Evolutionary conservation across 768 basidiomycete genomes (phyloP), one percentile per base, ranked within the genome.

Genomic region (Termitomyces sp.): DNA sequence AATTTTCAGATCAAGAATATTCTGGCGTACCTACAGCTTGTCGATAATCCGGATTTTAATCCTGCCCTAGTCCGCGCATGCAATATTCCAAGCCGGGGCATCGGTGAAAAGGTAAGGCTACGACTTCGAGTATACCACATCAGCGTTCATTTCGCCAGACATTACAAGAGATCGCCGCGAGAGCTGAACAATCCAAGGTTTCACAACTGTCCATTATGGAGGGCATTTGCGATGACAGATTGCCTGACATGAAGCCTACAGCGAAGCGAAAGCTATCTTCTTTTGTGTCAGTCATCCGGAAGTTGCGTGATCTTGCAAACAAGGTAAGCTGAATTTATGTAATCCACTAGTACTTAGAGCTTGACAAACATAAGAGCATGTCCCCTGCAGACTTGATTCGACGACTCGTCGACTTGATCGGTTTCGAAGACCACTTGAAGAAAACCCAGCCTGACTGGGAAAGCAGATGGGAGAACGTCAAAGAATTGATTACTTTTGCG

Each of bases 401-500:
- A 6, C 70, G 75, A 8, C 72, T 91, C 0, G 62, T 89, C 3
- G 77, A 83, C 6, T 67, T 83, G 52, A 80, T 87, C 31, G 75
- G 79, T 7, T 95, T 93, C 67, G 77, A 86, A 65, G 81, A 80
- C 12, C 80, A 93, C 66, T 74, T 95, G 42, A 82, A 80, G 67
- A 85, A 83, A 65, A 85, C 84, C 0, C 83, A 90, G 52, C 77
- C 78, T n/a, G 92, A 94, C 59, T 87, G 80, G 76, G 86, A 89
- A 42, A 81, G 80, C 41, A 76, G 91, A 41, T 89, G 88, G 90
- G 89, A 93, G 71, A 96, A 96, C 69, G 85, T 95, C 1, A 79
- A 88, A 64, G 93, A 95, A 72, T 75, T 96, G 63, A 85, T 91
- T 57, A 86, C 79, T n/a, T 91, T 89, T 63, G 88, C 89, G 8